Conservation (phyloP, 2,329 filamentous ascomycete genomes). For the Fusarium sp. region DNA sequence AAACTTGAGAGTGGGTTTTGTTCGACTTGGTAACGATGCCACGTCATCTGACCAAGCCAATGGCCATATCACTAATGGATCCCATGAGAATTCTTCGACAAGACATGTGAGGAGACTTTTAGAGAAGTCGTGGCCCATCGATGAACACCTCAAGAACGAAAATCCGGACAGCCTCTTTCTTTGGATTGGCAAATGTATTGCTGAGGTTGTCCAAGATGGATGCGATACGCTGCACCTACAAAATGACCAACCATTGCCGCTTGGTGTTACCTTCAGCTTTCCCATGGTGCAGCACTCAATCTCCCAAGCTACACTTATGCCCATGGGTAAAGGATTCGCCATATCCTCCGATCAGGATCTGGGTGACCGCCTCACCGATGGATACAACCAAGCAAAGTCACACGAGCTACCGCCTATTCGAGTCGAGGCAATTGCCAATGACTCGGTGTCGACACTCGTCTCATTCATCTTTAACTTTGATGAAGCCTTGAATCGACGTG, state of each 20-base stretch:
- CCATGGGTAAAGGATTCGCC: conserved; percentile 79
- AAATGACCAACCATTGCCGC: conserved; percentile 62
- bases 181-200: conserved; percentile 86
- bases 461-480: conserved; percentile 81
- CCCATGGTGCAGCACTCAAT: conserved; percentile 75
- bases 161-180: conserved; percentile 80
- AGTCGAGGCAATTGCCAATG: conserved; percentile 83
- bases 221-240: conserved; percentile 58
- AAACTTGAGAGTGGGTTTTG: conserved; percentile 76
- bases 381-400: conserved; percentile 66
- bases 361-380: conserved; percentile 67
- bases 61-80: conserved; percentile 19
- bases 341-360: conserved; percentile 72
- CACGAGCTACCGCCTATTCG: conserved; percentile 71
- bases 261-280: conserved; percentile 79
- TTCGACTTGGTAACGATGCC: conserved; percentile 66
- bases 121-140: conserved; percentile 81
- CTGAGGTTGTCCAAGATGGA: conserved; percentile 75
- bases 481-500: conserved; percentile 70
- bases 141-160: conserved; percentile 78
- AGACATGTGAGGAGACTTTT: conserved; percentile 67
- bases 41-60: conserved; percentile 18
- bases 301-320: conserved; percentile 72
- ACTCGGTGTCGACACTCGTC: conserved; percentile 82
- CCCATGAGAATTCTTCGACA: conserved; percentile 33